Percentiles rank a stretch among this genome's conserved stretches.
These are phyloP conservation scores for Geosmithia flava DNA, from an alignment of 2,329 filamentous ascomycete genomes.

Conservation along the genomic window DNA sequence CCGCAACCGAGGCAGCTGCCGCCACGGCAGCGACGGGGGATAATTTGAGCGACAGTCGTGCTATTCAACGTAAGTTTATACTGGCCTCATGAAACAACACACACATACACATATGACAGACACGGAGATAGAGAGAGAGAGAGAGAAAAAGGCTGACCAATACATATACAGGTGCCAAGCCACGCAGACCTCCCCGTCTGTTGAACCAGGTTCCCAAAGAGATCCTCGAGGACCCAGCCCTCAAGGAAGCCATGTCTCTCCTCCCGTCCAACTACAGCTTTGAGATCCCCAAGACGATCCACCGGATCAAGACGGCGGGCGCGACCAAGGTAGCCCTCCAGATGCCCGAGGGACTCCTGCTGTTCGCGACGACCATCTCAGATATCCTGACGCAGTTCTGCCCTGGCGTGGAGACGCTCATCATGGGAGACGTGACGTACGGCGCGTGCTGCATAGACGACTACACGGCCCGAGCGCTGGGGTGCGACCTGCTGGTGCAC, in stretches of 20 bases:
- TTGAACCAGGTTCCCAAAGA: constrained; percentile 83
- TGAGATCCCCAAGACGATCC: constrained; percentile 96
- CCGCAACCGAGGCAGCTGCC: constrained; percentile 49
- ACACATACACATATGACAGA: neutral
- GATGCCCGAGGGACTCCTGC: constrained; percentile 86
- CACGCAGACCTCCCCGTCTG: constrained; percentile 63
- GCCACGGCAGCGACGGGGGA: constrained; percentile 27
- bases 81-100: constrained; percentile 5
- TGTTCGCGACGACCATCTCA: constrained; percentile 95
- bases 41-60: constrained; percentile 14
- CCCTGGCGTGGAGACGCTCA: constrained; percentile 78
- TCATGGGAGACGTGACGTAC: constrained; percentile 99
- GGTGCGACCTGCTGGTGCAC: constrained; percentile 88
- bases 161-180: constrained; percentile 46
- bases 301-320: constrained; percentile 70
- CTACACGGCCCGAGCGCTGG: constrained; percentile 87
- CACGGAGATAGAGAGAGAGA: neutral
- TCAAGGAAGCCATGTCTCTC: constrained; percentile 77
- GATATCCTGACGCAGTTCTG: constrained; percentile 95
- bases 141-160: neutral
- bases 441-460: constrained; percentile 98
- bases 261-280: constrained; percentile 96
- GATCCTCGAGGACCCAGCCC: constrained; percentile 72
- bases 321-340: constrained; percentile 85
- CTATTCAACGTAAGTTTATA: constrained; percentile 36